A percentile compares a stretch with the other conserved stretches of the same genome.
Evolutionary conservation across 208 protist species (phyloP).

Genomic region (Leishmania amazonensis): DNA sequence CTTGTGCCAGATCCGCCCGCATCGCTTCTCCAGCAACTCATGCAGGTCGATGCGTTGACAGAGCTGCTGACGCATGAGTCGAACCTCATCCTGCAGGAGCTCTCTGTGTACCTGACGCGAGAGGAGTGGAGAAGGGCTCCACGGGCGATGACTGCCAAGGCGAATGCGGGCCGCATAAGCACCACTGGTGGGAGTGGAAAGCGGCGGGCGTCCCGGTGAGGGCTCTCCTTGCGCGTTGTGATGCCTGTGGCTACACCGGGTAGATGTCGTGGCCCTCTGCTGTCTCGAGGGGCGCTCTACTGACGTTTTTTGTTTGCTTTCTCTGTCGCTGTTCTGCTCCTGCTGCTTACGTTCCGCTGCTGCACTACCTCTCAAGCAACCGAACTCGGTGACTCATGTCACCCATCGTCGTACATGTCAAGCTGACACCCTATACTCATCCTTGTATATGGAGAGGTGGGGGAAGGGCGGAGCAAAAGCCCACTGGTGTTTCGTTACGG

Average conservation of each 20-base stretch:
- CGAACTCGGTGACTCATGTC: background rate
- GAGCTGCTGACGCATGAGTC: constrained; percentile 25
- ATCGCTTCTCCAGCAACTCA: constrained; percentile 22
- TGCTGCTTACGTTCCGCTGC: background rate
- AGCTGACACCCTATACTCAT: background rate
- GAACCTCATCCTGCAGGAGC: constrained; percentile 20
- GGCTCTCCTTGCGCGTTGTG: background rate
- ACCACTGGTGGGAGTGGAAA: background rate
- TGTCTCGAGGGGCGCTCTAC: background rate
- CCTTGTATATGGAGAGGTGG: background rate
- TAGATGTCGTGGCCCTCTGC: background rate
- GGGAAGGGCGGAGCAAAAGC: too few species aligned
- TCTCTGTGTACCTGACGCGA: constrained; percentile 11
- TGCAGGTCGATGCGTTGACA: constrained; percentile 17
- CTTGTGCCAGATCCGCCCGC: constrained; percentile 27
- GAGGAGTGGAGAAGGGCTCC: constrained; percentile 3
- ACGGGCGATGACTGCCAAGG: background rate
- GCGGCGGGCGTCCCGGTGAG: constrained; percentile 1
- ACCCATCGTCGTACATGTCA: background rate
- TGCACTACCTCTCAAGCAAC: background rate
- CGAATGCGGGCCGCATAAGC: too few species aligned
- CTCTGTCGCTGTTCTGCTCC: background rate
- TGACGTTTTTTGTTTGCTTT: constrained; percentile 6
- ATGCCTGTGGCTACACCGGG: background rate
- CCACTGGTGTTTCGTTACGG: background rate